These are phyloP conservation scores for Carex scoparia DNA, from an alignment of 176 grass and related monocot species.

Conservation along the genomic window DNA sequence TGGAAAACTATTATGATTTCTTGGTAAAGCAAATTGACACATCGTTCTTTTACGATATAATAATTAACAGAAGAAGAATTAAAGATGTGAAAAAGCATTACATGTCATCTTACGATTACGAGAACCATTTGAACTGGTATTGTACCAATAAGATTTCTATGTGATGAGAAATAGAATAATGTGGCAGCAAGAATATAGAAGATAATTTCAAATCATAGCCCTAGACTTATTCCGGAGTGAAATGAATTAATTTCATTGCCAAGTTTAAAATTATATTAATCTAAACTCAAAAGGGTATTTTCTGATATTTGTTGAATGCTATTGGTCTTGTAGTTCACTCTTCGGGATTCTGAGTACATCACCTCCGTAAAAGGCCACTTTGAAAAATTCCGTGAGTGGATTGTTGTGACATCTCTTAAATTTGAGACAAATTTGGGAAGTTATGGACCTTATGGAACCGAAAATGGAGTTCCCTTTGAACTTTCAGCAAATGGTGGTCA, in stretches of 20 bases:
- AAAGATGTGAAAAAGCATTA: neutral
- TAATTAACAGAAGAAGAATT: neutral
- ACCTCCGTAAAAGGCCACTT: constrained; percentile 1
- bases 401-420: constrained; percentile 19
- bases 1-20: neutral
- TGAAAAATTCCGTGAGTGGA: too few relatives aligned
- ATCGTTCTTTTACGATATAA: neutral
- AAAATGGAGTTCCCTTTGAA: constrained; percentile 39
- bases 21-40: neutral
- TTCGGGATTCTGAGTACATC: neutral
- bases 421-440: constrained; percentile 27
- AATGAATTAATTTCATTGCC: too few relatives aligned
- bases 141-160: too few relatives aligned
- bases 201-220: too few relatives aligned
- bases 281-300: too few relatives aligned
- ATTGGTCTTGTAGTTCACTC: neutral
- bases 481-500: constrained; percentile 25
- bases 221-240: too few relatives aligned
- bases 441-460: constrained; percentile 41
- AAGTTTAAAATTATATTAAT: too few relatives aligned
- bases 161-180: too few relatives aligned
- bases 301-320: neutral
- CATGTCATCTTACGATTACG: neutral
- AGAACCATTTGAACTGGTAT: too few relatives aligned
- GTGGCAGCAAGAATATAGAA: too few relatives aligned